Base-by-base conservation (phyloP, 2,329 filamentous ascomycete species). In the Boeremia lycopersici region DNA sequence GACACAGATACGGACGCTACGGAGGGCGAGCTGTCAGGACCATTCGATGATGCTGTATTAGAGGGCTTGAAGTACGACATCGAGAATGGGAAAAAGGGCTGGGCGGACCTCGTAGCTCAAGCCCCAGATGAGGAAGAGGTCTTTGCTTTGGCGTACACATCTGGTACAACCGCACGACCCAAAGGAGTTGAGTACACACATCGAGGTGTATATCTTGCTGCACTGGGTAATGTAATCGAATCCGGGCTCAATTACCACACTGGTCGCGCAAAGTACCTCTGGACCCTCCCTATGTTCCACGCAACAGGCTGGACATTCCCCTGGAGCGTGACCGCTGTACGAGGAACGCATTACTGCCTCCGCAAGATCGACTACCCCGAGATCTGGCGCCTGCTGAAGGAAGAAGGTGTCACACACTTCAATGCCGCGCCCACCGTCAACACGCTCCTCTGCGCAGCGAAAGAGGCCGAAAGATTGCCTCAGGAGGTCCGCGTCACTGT, bases 371-470 rank as follows among this genome's bases (percentile, higher is more conserved):
- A 98, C 76, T 99, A 99, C 71, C 86, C 90, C 0, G 81, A 93
- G 54, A 96, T 99, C 56, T 99, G 95, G 95, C 84, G 84, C 43
- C 78, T 99, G 4, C 79, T 99, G 30, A 96, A 92, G 69, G 84
- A 91, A 47, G 90, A 98, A 75, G 81, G 85, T 6, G 89, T 99
- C 60, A 98, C 92, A 0, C 95, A 99, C 75, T 98, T 96, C 79
- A 96, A 93, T 70, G 93, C 93, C 0, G 95, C 93, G 0, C 95
- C 95, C 0, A 99, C 95, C 0, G 95, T 99, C 47, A 98, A 98
- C 74, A 99, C 93, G 0, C 79, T 98, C 0, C 84, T 99, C 2
- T 96, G 95, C 70, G 89, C 89, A 11, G 84, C 90, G 3, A 82
- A 87, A 35, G 88, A 92, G 73, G 93, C 95, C 2, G 84, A 83